Base-by-base conservation (phyloP, 192 early-diverging fungal species). In the Lunasporangiospora selenospora region DNA sequence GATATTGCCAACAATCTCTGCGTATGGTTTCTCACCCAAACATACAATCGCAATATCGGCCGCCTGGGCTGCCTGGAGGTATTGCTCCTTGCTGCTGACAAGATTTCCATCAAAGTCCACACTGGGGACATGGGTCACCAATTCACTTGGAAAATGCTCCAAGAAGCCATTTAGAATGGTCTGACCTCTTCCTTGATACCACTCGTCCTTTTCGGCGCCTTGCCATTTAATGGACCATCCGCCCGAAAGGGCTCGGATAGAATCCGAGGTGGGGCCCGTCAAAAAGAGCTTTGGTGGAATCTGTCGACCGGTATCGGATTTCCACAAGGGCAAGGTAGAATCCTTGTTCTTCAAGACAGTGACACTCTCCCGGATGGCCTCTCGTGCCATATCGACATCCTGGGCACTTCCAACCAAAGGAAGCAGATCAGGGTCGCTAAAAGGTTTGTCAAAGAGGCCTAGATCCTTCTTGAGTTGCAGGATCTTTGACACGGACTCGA, bases 381-480 rank as follows among this genome's bases (percentile, higher is more conserved):
- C 38, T 16, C 77, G 78, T 29, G 85, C 80, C 6, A 78, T 75
- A 11, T 81, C 58, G 2, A 78, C 32, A 39, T 86, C 87, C 49
- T 81, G 81, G 24, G 62, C 33, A 11, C 79, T 79, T 0, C 85
- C 83, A 1, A 86, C 83, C 6, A 76, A 60, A 1, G 45, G 6
- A 6, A 79, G 55, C 23, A 88, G 60, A 4, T 56, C 44, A 12
- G 41, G 44, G n/a, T 80, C 76, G 21, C 69, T 73, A n/a, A 53
- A 13, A 5, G 69, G 69, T 23, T 73, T 38, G 1, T 73, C 54
- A 42, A 89, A 83, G 10, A 89, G 50, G 0, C 87, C 87, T 5
- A 89, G 51, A 59, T 89, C 87, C 63, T 89, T 89, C 62, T 89
- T 89, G 21, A 87, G 67, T 65, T 89, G 87, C 44, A 89, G 58